Conservation (phyloP, 257 asterid species). For the Lycium ferocissimum region DNA sequence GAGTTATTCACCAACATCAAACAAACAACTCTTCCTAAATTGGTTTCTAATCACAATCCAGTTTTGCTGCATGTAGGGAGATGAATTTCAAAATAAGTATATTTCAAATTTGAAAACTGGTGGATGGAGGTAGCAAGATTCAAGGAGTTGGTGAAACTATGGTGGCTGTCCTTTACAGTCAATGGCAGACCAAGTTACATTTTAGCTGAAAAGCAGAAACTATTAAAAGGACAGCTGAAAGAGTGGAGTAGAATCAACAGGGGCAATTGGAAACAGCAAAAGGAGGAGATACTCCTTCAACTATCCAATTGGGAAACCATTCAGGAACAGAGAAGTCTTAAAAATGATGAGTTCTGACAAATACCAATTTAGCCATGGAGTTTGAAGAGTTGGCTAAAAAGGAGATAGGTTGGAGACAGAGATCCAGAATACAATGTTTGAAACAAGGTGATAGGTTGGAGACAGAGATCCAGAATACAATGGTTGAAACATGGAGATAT, state of each 20-base stretch:
- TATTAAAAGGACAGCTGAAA: not conserved
- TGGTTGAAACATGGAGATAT: too few species aligned
- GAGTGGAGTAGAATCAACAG: not conserved
- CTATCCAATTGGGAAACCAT: too few species aligned
- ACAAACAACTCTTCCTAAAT: not conserved
- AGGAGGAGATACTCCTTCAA: not conserved
- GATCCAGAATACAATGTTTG: too few species aligned
- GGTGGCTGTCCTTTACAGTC: not conserved
- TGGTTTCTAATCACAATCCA: not conserved
- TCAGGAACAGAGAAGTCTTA: too few species aligned
- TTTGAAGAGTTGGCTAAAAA: too few species aligned
- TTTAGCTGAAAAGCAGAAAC: not conserved
- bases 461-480: too few species aligned
- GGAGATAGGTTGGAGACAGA: too few species aligned
- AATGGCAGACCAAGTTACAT: not conserved
- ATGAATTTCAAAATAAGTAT: not conserved
- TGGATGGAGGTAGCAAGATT: not conserved
- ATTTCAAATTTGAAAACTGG: not conserved
- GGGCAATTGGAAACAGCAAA: not conserved
- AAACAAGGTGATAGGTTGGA: too few species aligned
- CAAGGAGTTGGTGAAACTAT: not conserved
- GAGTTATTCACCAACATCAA: not conserved
- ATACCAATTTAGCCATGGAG: too few species aligned
- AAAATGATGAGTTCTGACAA: too few species aligned
- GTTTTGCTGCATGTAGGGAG: not conserved